Conservation (phyloP, 805 yeast species). For the Trichomonascus vanleenenianus region DNA sequence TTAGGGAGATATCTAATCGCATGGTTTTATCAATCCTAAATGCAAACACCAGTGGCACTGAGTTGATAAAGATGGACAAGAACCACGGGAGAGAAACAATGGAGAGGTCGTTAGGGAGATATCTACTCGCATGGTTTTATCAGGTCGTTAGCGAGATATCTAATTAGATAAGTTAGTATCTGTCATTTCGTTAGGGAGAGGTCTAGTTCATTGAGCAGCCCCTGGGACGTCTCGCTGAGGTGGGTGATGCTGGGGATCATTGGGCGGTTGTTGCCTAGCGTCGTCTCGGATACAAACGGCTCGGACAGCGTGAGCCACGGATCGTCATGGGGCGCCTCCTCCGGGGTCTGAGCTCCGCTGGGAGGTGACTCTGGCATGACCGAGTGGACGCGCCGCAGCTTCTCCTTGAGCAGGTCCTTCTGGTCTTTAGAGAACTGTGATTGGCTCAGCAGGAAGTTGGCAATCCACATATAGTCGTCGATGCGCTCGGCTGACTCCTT, state of each 20-base stretch:
- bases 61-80: constrained; percentile 75
- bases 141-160: no score
- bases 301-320: neutral
- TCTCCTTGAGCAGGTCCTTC: constrained; percentile 6
- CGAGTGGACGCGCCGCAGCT: constrained; percentile 4
- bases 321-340: neutral
- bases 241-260: neutral
- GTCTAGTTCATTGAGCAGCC: neutral
- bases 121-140: no score
- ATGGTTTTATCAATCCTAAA: constrained; percentile 80
- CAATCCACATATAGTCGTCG: constrained; percentile 12
- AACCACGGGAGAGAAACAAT: constrained; percentile 97
- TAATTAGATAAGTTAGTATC: no score
- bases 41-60: constrained; percentile 93
- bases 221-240: neutral
- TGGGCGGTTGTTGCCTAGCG: neutral
- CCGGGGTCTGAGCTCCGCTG: neutral
- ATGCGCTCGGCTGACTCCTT: constrained; percentile 6
- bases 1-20: no score
- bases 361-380: neutral
- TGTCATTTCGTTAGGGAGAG: no score
- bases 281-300: neutral
- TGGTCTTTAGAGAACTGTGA: constrained; percentile 4
- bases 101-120: no score
- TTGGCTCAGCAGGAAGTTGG: constrained; percentile 8